phyloP scores from a whole-genome alignment of 371 early-diverging fungal genomes.

The Mortierella sp. region DNA sequence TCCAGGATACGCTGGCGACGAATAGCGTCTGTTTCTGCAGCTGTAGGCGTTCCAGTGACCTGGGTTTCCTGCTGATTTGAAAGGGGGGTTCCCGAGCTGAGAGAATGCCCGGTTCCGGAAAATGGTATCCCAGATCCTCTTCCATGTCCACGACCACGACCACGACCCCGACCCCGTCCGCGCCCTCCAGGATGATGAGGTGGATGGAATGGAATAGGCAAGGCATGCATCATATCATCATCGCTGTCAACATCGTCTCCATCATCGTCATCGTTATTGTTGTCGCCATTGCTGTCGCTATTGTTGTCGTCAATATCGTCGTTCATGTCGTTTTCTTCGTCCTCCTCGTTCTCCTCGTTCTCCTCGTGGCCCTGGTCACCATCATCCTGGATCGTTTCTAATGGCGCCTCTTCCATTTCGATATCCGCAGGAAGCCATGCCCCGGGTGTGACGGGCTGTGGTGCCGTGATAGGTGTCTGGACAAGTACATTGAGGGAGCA shows the following conservation, averaged over 20 bases:
- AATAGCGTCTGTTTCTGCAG: constrained; percentile 12
- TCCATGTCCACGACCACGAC: constrained; percentile 22
- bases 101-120: constrained; percentile 44
- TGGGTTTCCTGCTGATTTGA: neutral
- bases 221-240: constrained; percentile 36
- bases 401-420: constrained; percentile 30
- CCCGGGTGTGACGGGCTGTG: constrained; percentile 37
- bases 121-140: constrained; percentile 20
- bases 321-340: constrained; percentile 3
- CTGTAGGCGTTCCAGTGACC: neutral
- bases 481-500: constrained; percentile 50
- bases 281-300: neutral
- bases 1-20: constrained; percentile 43
- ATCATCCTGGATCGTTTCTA: constrained; percentile 4
- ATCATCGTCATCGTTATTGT: constrained; percentile 1
- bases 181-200: constrained; percentile 17
- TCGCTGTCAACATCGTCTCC: constrained; percentile 13
- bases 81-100: constrained; percentile 10
- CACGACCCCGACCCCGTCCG: no score
- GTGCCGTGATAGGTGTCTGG: constrained; percentile 34
- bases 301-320: neutral
- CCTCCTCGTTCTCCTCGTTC: constrained; percentile 1
- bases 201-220: constrained; percentile 21
- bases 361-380: constrained; percentile 6
- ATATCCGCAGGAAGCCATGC: constrained; percentile 24